Base-by-base conservation (phyloP, 306 rosid genomes). In the Senna tora region DNA sequence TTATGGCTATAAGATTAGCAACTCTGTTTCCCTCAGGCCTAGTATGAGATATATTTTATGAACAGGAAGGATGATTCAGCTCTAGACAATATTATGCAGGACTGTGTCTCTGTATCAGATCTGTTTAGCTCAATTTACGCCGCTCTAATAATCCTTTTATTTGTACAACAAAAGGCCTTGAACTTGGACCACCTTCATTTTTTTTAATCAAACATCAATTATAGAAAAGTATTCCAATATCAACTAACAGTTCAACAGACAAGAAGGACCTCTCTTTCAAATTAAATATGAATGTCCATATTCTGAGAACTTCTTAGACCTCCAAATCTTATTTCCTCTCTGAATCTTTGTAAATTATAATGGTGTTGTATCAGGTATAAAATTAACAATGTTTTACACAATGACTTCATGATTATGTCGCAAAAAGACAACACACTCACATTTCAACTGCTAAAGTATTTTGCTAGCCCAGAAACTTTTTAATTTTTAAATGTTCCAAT, bases 341-440 rank as follows among this genome's bases (percentile, higher is more conserved):
- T 17, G 47, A 34, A 45, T 68, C 72, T 28, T 19, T 21, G 52
- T 4, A 50, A 28, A 25, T 25, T 25, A 25, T 25, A 25, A 1
- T 21, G 16, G 65, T 71, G 39, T 46, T 15, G 16, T 38, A 65
- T 21, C 11, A 25, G 42, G 21, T 20, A 56, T 75, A 20, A 66
- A 55, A 51, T 43, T 22, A 73, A 39, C 39, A 65, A 36, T 65
- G 8, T 47, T 46, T 67, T 38, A 22, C 45, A 8, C 6, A 9
- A 13, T 9, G 46, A 33, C 1, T 9, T 13, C 28, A n/a, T n/a
- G 33, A 9, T 14, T 52, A 46, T 47, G 15, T 58, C 61, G 20
- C 54, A 20, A 28, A 11, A 22, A 32, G 49, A 81, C 68, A 52
- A n/a, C 60, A 54, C 33, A 73, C 39, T 46, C 61, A 34, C 52